Evolutionary conservation across 2,329 filamentous ascomycete genomes (phyloP), one percentile per base, ranked within the genome.

Genomic region (Microdochium paspali): DNA sequence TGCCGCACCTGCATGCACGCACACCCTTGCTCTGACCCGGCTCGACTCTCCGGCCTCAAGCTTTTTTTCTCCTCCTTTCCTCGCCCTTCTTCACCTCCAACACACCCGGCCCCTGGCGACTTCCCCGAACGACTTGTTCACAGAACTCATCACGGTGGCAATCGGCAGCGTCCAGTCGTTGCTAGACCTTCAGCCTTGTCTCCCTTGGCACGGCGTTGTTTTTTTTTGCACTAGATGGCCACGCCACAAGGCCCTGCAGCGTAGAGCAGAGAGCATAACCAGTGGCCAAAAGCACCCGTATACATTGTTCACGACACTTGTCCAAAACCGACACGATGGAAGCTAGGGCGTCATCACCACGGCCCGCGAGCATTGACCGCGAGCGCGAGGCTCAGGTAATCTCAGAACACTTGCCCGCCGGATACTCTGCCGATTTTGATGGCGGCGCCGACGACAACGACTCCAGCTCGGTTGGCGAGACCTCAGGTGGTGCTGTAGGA

Each of bases 371-470:
- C 35, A 18, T 7, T 7, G 35, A 40, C 18, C 35, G 15, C n/a
- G 35, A 50, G 39, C 53, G 53, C 28, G 51, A 55, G 13, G 66
- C 66, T 47, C 58, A 59, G 48, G 60, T 71, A 43, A 61, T 71
- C 26, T 62, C 66, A 24, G 60, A 60, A 47, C 68, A 71, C 54
- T 56, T 71, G 31, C 65, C 68, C 44, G 59, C 65, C 18, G 61
- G 62, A 43, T 73, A 66, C 53, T 64, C 68, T n/a, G 68, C 66
- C 25, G 63, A 66, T 26, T 69, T 71, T 49, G 66, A 70, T 50
- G 62, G 62, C 24, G 56, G 53, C 24, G 53, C 44, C 5, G 23
- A 45, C 40, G 62, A 61, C 24, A 56, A 53, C 24, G 23, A 44
- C 44, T 46, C 42, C 39, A 51, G 53, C 10, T 47, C 52, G 40